These are phyloP conservation scores for Gynostemma pentaphyllum DNA, from an alignment of 306 rosid genomes.

Conservation along the genomic window DNA sequence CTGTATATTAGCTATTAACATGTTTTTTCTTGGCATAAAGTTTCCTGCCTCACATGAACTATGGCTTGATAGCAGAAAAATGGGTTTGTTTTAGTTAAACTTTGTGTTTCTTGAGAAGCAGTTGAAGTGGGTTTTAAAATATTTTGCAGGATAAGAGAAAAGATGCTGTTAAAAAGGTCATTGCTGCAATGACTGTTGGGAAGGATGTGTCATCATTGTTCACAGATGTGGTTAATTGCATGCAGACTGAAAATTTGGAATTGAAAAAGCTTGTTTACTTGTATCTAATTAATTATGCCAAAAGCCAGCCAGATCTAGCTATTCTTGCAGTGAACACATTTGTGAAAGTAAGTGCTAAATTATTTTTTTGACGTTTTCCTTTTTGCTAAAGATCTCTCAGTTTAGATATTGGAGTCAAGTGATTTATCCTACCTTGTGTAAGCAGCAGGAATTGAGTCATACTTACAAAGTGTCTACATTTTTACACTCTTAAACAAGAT, in stretches of 20 bases:
- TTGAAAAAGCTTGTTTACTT: constrained; percentile 91
- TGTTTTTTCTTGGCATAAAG: not conserved
- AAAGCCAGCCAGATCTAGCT: constrained; percentile 98
- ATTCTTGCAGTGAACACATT: constrained; percentile 96
- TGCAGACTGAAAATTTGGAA: constrained; percentile 99
- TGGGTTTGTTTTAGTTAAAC: not conserved
- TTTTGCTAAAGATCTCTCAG: not conserved
- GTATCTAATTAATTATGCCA: constrained; percentile 90
- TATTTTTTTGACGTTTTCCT: not conserved
- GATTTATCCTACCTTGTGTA: not conserved
- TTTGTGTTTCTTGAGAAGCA: not conserved
- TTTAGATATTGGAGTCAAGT: not conserved
- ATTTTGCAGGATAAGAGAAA: constrained; percentile 81
- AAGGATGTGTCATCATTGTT: constrained; percentile 96
- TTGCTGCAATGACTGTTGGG: constrained; percentile 99
- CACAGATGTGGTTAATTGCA: constrained; percentile 94
- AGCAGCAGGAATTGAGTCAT: not conserved
- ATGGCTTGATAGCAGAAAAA: not conserved
- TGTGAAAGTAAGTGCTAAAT: constrained; percentile 62
- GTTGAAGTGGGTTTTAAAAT: not conserved
- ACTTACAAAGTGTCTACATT: not conserved
- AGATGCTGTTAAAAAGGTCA: constrained; percentile 98
- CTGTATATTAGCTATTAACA: not conserved
- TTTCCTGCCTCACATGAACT: not conserved
- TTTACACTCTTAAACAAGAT: not conserved